Conservation (phyloP, 495 filamentous ascomycete species). For the Aspergillus mulundensis region DNA sequence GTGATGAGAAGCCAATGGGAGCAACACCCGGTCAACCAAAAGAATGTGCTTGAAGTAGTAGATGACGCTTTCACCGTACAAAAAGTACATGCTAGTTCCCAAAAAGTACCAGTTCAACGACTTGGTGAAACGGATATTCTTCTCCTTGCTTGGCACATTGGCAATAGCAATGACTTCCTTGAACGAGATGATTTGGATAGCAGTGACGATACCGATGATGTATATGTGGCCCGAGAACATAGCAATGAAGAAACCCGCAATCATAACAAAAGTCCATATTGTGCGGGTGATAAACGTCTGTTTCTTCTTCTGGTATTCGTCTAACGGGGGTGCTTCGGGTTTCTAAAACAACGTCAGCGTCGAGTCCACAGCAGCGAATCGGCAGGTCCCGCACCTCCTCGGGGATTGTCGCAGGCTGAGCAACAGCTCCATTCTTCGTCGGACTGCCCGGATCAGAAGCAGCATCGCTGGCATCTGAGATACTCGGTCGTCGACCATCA, state of each 20-base stretch:
- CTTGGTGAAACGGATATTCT: slow-evolving; percentile 91
- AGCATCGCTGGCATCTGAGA: slow-evolving; percentile 78
- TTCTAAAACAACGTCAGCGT: slow-evolving; percentile 29
- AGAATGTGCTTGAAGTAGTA: slow-evolving; percentile 99
- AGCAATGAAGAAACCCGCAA: slow-evolving; percentile 81
- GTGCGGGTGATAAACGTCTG: slow-evolving; percentile 95
- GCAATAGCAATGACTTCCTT: slow-evolving; percentile 99
- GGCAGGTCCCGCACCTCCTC: slow-evolving; percentile 39
- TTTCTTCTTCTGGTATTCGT: slow-evolving; percentile 98
- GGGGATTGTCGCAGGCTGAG: slow-evolving; percentile 43
- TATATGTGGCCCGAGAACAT: slow-evolving; percentile 97
- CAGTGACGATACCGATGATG: slow-evolving; percentile 86
- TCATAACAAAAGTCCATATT: slow-evolving; percentile 99
- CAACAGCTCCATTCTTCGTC: slow-evolving; percentile 42
- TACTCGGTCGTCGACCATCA: slow-evolving; percentile 58
- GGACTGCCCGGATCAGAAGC: slow-evolving; percentile 59
- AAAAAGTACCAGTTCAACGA: slow-evolving; percentile 98
- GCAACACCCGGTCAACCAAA: slow-evolving; percentile 85
- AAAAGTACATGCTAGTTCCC: slow-evolving; percentile 97
- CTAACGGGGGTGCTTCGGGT: slow-evolving; percentile 41
- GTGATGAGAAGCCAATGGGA: slow-evolving; percentile 94
- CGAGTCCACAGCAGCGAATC: background rate
- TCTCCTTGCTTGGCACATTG: slow-evolving; percentile 85
- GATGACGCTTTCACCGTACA: slow-evolving; percentile 98
- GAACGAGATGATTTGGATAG: slow-evolving; percentile 93